Conservation (phyloP, 2,329 filamentous ascomycete genomes). For the Cladorrhinum sp. region DNA sequence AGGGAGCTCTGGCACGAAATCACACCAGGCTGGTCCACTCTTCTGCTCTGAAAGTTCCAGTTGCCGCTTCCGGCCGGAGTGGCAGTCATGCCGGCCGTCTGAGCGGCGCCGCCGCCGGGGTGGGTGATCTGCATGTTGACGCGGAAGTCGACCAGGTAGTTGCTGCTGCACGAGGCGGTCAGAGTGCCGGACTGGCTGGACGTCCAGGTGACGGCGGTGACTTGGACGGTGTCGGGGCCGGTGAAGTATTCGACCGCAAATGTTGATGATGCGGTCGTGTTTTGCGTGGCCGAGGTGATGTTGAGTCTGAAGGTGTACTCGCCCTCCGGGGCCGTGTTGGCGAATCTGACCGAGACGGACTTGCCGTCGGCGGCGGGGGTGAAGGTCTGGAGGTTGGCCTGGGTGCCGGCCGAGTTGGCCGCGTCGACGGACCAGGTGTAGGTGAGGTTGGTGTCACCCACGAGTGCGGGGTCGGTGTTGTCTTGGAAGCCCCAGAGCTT, state of each 20-base stretch:
- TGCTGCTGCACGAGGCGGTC: slow-evolving; percentile 13
- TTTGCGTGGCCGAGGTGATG: slow-evolving; percentile 12
- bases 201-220: slow-evolving; percentile 16
- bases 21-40: slow-evolving; percentile 12
- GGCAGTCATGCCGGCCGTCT: slow-evolving; percentile 15
- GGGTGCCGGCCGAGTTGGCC: slow-evolving; percentile 10
- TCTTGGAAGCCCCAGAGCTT: slow-evolving; percentile 15
- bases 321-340: slow-evolving; percentile 7
- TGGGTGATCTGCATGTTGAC: slow-evolving; percentile 21
- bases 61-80: slow-evolving; percentile 15
- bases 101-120: slow-evolving; percentile 12
- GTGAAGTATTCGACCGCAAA: slow-evolving; percentile 16
- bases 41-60: slow-evolving; percentile 16
- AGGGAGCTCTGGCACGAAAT: slow-evolving; percentile 12
- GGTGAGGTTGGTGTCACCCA: slow-evolving; percentile 7
- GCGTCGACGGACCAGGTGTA: slow-evolving; percentile 16
- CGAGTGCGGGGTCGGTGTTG: slow-evolving; percentile 8
- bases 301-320: slow-evolving; percentile 17
- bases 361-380: slow-evolving; percentile 10
- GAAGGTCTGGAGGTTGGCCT: slow-evolving; percentile 17
- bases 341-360: slow-evolving; percentile 9
- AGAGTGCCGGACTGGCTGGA: slow-evolving; percentile 17
- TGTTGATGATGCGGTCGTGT: slow-evolving; percentile 11
- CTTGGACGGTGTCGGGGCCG: slow-evolving; percentile 9
- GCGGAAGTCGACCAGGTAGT: slow-evolving; percentile 13